Evolutionary conservation across 2,329 filamentous ascomycete genomes (phyloP).

Genomic region (Alternaria hordeiaustralica): DNA sequence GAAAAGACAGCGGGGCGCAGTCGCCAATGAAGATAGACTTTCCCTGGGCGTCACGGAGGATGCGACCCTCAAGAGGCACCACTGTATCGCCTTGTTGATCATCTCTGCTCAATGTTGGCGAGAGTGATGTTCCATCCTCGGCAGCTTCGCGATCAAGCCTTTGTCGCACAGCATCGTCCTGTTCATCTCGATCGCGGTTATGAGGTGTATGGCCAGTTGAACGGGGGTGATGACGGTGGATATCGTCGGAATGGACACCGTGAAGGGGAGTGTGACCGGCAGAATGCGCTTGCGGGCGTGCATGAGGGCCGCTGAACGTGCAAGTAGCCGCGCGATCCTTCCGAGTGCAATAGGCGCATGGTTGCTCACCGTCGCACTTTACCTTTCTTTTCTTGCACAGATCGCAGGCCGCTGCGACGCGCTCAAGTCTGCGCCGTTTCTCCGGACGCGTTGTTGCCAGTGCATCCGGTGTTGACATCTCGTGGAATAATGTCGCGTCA

Average conservation of each 20-base stretch:
- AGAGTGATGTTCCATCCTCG: conserved; percentile 20
- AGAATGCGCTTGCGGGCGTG: conserved; percentile 42
- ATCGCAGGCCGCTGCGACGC: conserved; percentile 39
- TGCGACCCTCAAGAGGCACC: conserved; percentile 53
- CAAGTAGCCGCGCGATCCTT: conserved; percentile 52
- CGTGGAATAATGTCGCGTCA: neutral
- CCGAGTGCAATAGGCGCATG: conserved; percentile 58
- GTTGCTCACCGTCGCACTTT: conserved; percentile 60
- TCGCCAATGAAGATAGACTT: conserved; percentile 63
- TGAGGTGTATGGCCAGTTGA: conserved; percentile 5
- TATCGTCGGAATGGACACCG: neutral
- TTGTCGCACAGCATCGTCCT: neutral
- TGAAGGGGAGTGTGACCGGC: conserved; percentile 35
- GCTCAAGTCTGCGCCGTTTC: conserved; percentile 35
- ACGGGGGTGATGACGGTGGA: neutral
- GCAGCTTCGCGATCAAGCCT: conserved; percentile 10
- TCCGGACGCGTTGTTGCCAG: conserved; percentile 12
- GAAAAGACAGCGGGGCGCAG: conserved; percentile 60
- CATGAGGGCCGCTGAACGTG: conserved; percentile 49
- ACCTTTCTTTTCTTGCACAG: conserved; percentile 48
- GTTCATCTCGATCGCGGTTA: conserved; percentile 11
- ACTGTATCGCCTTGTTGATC: conserved; percentile 50
- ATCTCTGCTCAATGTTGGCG: conserved; percentile 36
- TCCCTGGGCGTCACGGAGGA: conserved; percentile 60
- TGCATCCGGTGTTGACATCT: conserved; percentile 5